Evolutionary conservation across 1,139 yeast species (phyloP).

Genomic region (Magnusiomyces starmeri): DNA sequence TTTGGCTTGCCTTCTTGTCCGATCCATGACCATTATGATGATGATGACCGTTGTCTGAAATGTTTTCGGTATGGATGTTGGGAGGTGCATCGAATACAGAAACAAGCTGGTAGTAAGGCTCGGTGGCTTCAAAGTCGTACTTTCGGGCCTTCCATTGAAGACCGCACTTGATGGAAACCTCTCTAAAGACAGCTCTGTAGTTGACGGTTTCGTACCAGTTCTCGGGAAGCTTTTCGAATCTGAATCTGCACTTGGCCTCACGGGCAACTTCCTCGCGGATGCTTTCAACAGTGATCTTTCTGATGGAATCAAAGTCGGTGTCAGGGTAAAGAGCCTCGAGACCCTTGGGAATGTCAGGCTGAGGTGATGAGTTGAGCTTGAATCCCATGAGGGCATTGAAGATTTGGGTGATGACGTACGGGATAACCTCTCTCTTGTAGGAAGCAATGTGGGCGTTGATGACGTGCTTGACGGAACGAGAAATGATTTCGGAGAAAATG

Average conservation of each 20-base stretch:
- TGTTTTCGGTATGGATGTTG: constrained; percentile 32
- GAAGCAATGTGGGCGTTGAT: constrained; percentile 44
- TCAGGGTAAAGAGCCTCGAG: constrained; percentile 2
- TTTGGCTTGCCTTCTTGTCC: constrained; percentile 21
- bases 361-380: constrained; percentile 4
- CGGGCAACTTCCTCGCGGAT: constrained; percentile 41
- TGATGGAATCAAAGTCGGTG: neutral
- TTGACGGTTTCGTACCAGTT: constrained; percentile 39
- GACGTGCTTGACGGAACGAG: constrained; percentile 74
- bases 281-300: constrained; percentile 39
- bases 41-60: too few relatives aligned
- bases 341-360: constrained; percentile 2
- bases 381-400: constrained; percentile 56
- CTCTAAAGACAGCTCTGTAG: constrained; percentile 49
- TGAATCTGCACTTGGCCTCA: constrained; percentile 50
- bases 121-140: constrained; percentile 37
- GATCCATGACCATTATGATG: too few relatives aligned
- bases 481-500: constrained; percentile 60
- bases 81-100: constrained; percentile 24
- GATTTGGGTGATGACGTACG: constrained; percentile 59
- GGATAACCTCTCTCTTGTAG: constrained; percentile 50
- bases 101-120: constrained; percentile 19
- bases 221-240: constrained; percentile 44
- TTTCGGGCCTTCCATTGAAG: constrained; percentile 67
- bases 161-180: constrained; percentile 71